Conservation (phyloP, 2,329 filamentous ascomycete genomes). For the Madurella mycetomatis region DNA sequence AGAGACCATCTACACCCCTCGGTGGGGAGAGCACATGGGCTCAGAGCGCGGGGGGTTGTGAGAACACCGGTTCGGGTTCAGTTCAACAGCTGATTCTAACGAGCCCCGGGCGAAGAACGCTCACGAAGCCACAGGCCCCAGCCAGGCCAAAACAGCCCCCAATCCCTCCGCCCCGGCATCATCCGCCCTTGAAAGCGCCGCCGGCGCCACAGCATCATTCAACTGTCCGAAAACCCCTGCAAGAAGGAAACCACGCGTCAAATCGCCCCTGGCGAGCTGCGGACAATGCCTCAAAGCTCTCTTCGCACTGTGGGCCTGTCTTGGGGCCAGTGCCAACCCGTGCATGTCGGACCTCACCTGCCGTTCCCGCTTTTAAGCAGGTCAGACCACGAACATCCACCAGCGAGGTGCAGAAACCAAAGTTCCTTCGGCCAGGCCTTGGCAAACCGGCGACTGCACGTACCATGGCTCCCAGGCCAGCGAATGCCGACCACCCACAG, state of each 20-base stretch:
- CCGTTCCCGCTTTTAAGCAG: conserved; percentile 3
- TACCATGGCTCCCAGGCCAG: not conserved
- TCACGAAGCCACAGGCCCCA: no score
- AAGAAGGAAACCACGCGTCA: not conserved
- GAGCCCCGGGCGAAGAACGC: no score
- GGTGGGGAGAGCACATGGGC: no score
- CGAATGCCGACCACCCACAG: not conserved
- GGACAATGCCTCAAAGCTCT: not conserved
- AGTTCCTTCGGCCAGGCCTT: conserved; percentile 6
- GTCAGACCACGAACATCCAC: not conserved
- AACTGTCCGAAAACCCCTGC: not conserved
- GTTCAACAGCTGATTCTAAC: no score
- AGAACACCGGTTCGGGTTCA: no score
- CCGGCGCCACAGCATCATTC: not conserved
- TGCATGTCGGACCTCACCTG: not conserved
- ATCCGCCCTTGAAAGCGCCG: not conserved
- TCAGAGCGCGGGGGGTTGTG: no score
- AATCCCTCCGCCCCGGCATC: not conserved
- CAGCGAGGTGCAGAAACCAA: conserved; percentile 3
- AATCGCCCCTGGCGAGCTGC: not conserved
- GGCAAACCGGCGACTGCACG: not conserved
- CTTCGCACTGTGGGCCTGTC: not conserved
- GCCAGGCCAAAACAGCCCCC: no score
- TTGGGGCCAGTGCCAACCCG: not conserved
- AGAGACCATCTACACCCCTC: no score